Evolutionary conservation across 2,329 filamentous ascomycete genomes (phyloP), one percentile per base, ranked within the genome.

Genomic region (Xylariaceae sp.): DNA sequence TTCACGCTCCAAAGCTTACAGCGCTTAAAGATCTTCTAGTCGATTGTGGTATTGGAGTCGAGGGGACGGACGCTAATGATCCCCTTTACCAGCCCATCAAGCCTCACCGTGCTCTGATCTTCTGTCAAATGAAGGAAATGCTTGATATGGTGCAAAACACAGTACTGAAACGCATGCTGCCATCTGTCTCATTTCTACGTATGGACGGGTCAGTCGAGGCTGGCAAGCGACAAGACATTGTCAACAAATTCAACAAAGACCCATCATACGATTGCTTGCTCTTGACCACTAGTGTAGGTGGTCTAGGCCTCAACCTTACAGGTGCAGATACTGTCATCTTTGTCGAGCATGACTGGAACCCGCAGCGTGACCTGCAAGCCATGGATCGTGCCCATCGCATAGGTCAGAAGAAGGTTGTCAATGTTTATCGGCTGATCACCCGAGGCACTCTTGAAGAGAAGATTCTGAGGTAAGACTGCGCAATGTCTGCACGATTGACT

Each of bases 111-210:
- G 94, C 93, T 1, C 79, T 98, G 19, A 86, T 98, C 52, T 98
- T 98, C 74, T 98, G 93, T 58, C 93, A 98, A 64, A 96, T 98
- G 89, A 98, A 98, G 68, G 93, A 98, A 64, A 98, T 98, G 94
- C 76, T 98, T 18, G 93, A 98, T 64, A 97, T 98, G 80, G 94
- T 98, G 2, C 90, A 97, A 61, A 89, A 86, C 55, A 90, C 91
- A 43, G 93, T 98, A 1, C 70, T 98, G 30, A 89, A 88, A 63
- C 85, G 86, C 57, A 76, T 97, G 67, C 76, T 98, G n/a, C 93
- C 93, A 1, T 87, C 85, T 0, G 90, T 96, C 4, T 93, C 94
- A 29, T 96, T 85, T 61, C 79, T 97, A 43, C 87, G 94, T n/a
- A 79, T 98, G 26, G 94, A 98, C 56, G 93, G 93, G 24, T 83